Base-by-base conservation (phyloP, 805 yeast genomes). In the Candida nemodendra region DNA sequence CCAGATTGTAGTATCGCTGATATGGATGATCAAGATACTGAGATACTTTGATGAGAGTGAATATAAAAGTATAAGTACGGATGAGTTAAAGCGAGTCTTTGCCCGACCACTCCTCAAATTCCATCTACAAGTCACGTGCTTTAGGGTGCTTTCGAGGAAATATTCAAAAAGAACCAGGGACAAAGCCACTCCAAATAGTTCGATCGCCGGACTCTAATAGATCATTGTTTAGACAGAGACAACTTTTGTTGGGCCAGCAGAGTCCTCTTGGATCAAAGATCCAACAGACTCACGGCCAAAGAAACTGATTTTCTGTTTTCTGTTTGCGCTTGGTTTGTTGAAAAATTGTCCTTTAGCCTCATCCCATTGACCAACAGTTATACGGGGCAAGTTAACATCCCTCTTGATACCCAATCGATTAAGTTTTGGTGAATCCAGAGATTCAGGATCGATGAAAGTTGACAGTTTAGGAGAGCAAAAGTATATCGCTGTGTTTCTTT, bases 311-410 rank as follows among this genome's bases (percentile, higher is more conserved):
- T 32, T 26, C 9, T 34, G 27, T 14, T 42, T 32, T 23, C 34
- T 27, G 17, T 31, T 39, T 8, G 44, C 62, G 32, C 57, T 57
- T 17, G 54, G 51, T 39, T 59, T 61, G n/a, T 74, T 74, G 44
- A 71, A 71, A 14, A 69, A 56, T 27, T 69, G 53, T 2, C 70
- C 71, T 44, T 72, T 72, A 36, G 66, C 73, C 15, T 64, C 65
- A 36, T 68, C 63, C 76, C 75, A 70, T 13, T 66, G 52, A 8
- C 51, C 53, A 47, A 65, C 66, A 9, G 61, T 59, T 33, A 69
- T 59, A 31, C 57, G 54, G 18, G 65, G 65, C 12, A 44, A 18
- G 14, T 50, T 54, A 18, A 54, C 46, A 2, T 55, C 56, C 26
- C 49, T 59, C 22, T 34, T 42, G 28, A 51, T 50, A 1, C 70